Conservation (phyloP, 495 filamentous ascomycete species). For the Podospora conica region DNA sequence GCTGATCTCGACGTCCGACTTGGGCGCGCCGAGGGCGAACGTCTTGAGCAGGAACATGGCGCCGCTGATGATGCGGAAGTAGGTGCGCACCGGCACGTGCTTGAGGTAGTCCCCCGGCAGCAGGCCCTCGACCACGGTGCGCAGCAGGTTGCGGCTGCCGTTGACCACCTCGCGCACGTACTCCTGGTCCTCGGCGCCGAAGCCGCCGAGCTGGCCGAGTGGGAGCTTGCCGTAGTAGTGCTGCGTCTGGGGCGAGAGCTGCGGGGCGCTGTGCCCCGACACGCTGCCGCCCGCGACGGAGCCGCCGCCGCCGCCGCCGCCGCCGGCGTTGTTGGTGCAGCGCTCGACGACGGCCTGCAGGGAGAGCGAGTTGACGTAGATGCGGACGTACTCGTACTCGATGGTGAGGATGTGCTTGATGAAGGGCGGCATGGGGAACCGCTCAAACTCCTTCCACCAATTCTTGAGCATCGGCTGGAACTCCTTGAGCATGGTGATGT, state of each 20-base stretch:
- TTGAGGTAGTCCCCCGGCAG: slow-evolving; percentile 77
- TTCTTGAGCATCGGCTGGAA: slow-evolving; percentile 69
- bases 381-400: slow-evolving; percentile 81
- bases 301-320: slow-evolving; percentile 39
- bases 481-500: slow-evolving; percentile 69
- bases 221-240: slow-evolving; percentile 52
- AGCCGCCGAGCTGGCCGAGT: slow-evolving; percentile 49
- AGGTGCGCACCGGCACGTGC: slow-evolving; percentile 87
- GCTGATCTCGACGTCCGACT: slow-evolving; percentile 77
- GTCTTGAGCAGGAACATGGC: slow-evolving; percentile 94
- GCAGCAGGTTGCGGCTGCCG: slow-evolving; percentile 74
- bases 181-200: slow-evolving; percentile 56
- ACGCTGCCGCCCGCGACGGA: slow-evolving; percentile 32
- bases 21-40: slow-evolving; percentile 86
- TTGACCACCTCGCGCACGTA: slow-evolving; percentile 88
- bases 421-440: slow-evolving; percentile 60
- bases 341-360: slow-evolving; percentile 92
- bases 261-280: slow-evolving; percentile 36
- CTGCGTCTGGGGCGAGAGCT: slow-evolving; percentile 52
- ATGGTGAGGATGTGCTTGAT: slow-evolving; percentile 82
- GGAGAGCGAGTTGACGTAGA: slow-evolving; percentile 89
- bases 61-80: slow-evolving; percentile 88
- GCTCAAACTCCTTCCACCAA: slow-evolving; percentile 71
- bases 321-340: slow-evolving; percentile 67
- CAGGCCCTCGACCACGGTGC: slow-evolving; percentile 75